Base-by-base conservation (phyloP, 345 rosid species). In the Trapa bicornis region DNA sequence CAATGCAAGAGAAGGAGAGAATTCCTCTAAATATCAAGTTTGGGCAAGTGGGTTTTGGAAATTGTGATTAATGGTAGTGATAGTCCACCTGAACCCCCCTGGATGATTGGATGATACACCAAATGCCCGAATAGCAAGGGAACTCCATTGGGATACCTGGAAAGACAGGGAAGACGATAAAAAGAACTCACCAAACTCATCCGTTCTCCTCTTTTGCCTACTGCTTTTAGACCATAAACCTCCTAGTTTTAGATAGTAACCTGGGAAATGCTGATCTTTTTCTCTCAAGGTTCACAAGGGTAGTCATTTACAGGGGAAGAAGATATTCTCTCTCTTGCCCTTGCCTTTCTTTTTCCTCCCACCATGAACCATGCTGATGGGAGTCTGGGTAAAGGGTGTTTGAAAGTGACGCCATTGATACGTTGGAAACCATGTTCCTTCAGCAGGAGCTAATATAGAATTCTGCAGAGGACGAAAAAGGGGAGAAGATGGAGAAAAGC, bases 321-420 rank as follows among this genome's bases (percentile, higher is more conserved):
- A 37, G 17, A 2, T 22, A 22, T 22, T 22, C 6, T 2, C 4
- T 41, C 38, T 37, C 38, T n/a, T 13, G 29, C 43, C 65, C 45
- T 37, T 14, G 13, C 43, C 65, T 37, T 38, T 61, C 29, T 41
- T 14, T 52, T 17, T 17, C 2, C n/a, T 15, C 4, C 7, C 16
- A 10, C 14, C 6, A 41, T 62, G 5, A 22, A 22, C 36, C 65
- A 14, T 16, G 6, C 17, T 64, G 66, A 64, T 16, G 47, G 47
- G 15, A 5, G 10, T 9, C 45, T 37, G 47, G 66, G 39, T 64
- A 64, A 64, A 64, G 41, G 66, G 10, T 39, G 16, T 17, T 37
- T 39, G 66, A 43, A 64, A 47, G 66, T 64, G 66, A 64, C 66
- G 66, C 22, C 66, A 38, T 43, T 64, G 66, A 64, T 64, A 17